phyloP scores from a whole-genome alignment of 2,329 filamentous ascomycete species.

The Monosporascus sp. region DNA sequence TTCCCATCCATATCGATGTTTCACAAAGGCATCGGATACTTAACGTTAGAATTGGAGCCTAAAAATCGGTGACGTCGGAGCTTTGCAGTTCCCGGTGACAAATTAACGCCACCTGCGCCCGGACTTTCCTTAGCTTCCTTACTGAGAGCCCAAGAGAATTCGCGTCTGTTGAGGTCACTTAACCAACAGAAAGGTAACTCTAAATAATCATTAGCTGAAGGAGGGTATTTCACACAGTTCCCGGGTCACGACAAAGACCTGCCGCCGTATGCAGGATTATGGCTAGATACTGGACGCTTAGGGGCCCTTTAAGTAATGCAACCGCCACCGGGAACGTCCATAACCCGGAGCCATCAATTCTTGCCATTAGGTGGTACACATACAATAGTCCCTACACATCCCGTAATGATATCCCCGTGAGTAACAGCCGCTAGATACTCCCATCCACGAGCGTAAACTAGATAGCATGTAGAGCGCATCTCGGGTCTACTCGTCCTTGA shows the following conservation, averaged over 20 bases:
- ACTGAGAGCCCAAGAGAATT: too few species aligned
- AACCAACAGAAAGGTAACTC: too few species aligned
- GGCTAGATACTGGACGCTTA: too few species aligned
- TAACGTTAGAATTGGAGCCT: not conserved
- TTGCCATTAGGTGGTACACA: not conserved
- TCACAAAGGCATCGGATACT: too few species aligned
- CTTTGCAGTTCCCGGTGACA: slow-evolving; percentile 2
- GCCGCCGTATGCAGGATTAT: too few species aligned
- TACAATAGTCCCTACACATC: not conserved
- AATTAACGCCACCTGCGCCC: not conserved
- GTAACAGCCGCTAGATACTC: not conserved
- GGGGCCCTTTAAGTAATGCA: too few species aligned
- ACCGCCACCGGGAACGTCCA: not conserved
- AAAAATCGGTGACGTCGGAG: slow-evolving; percentile 21
- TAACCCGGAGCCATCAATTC: not conserved
- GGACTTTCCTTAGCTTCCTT: too few species aligned
- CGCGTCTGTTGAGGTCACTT: too few species aligned
- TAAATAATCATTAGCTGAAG: too few species aligned
- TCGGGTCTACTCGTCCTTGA: slow-evolving; percentile 60
- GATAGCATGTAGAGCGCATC: too few species aligned
- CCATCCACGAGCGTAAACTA: not conserved
- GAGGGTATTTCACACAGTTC: too few species aligned
- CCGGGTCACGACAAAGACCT: too few species aligned
- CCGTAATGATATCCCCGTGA: not conserved
- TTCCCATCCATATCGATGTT: not conserved